These are phyloP conservation scores for Cucurbita argyrosperma DNA, from an alignment of 306 rosid species.

Conservation along the genomic window DNA sequence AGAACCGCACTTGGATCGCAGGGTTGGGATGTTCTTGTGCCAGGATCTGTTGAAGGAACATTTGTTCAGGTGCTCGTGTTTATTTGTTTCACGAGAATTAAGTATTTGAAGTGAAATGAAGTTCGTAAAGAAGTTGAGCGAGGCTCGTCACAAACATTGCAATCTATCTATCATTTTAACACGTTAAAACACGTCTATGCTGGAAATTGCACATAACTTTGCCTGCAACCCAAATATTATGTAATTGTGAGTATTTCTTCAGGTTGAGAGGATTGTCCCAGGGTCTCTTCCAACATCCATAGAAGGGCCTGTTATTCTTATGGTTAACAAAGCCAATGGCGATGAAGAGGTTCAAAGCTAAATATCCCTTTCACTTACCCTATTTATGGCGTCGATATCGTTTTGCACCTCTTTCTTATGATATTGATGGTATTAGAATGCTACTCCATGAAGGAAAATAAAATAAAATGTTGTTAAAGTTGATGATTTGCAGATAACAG, in stretches of 20 bases:
- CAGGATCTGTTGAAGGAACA: constrained; percentile 69
- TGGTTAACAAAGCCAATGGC: constrained; percentile 84
- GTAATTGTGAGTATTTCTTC: constrained; percentile 5
- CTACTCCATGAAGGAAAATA: background rate
- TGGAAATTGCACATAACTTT: background rate
- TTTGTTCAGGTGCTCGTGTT: constrained; percentile 49
- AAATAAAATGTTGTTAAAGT: constrained; percentile 9
- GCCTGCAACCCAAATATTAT: no score
- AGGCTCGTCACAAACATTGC: background rate
- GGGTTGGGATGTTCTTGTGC: constrained; percentile 99
- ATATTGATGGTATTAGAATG: background rate
- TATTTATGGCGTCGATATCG: background rate
- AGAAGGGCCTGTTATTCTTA: constrained; percentile 62
- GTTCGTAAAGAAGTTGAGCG: background rate
- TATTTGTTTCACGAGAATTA: background rate
- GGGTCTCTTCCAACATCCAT: constrained; percentile 58
- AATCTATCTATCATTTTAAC: background rate
- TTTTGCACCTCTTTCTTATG: background rate
- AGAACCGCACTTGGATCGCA: constrained; percentile 72
- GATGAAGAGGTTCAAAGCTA: constrained; percentile 73
- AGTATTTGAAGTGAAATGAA: background rate
- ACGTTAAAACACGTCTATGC: background rate
- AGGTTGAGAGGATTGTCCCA: constrained; percentile 89
- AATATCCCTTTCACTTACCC: background rate
- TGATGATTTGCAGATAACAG: constrained; percentile 55